phyloP scores from a whole-genome alignment of 805 yeast species.

The Metschnikowia vanudenii region DNA sequence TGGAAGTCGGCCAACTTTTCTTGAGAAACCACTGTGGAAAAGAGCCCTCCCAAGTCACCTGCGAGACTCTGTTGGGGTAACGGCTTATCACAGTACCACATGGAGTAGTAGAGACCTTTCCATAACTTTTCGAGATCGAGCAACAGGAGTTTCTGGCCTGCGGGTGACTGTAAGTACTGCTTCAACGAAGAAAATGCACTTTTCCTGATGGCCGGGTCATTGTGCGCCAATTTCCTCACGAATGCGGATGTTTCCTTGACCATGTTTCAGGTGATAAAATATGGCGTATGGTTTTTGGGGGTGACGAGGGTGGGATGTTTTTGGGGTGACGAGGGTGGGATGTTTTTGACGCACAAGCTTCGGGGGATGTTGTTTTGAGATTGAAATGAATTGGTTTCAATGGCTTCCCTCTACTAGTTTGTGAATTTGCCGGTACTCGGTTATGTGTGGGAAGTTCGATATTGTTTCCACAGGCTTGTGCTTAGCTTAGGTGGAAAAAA shows the following conservation, averaged over 20 bases:
- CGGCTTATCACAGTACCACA: constrained; percentile 97
- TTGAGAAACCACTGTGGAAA: constrained; percentile 42
- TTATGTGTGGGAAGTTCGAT: too few relatives aligned
- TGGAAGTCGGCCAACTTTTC: constrained; percentile 51
- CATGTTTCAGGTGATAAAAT: constrained; percentile 8
- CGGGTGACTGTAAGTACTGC: constrained; percentile 48
- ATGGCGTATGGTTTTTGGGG: too few relatives aligned
- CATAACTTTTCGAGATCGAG: constrained; percentile 79
- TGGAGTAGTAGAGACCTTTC: constrained; percentile 92
- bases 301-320: too few relatives aligned
- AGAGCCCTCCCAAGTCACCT: constrained; percentile 60
- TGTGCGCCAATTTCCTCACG: constrained; percentile 81
- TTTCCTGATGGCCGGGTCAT: constrained; percentile 71
- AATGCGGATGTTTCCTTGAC: constrained; percentile 46
- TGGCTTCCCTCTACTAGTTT: too few relatives aligned
- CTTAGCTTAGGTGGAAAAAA: too few relatives aligned
- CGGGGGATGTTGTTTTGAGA: too few relatives aligned
- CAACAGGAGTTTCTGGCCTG: constrained; percentile 40
- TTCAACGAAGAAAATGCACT: constrained; percentile 66
- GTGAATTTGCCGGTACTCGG: too few relatives aligned
- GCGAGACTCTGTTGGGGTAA: constrained; percentile 88
- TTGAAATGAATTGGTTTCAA: too few relatives aligned
- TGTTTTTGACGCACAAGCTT: too few relatives aligned
- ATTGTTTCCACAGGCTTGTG: too few relatives aligned
- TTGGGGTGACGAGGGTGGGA: too few relatives aligned